Conservation (phyloP, 345 rosid genomes). For the Iberis pinnata region DNA sequence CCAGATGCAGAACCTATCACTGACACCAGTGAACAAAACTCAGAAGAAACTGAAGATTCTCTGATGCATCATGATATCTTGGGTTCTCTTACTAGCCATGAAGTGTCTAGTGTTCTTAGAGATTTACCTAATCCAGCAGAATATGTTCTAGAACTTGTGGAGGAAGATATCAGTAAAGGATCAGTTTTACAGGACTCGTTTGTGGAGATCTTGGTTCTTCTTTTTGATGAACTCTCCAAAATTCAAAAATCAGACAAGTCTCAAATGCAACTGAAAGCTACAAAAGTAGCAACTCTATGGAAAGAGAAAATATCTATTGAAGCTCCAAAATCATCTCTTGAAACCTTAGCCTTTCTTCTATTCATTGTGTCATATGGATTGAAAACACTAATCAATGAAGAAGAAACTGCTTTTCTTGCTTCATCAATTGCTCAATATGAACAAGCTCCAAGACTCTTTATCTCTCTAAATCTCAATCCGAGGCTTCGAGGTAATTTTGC, state of each 20-base stretch:
- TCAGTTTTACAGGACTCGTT: background rate
- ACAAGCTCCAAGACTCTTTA: constrained; percentile 14
- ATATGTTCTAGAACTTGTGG: constrained; percentile 13
- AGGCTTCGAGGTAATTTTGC: constrained; percentile 11
- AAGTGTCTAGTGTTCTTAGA: constrained; percentile 3
- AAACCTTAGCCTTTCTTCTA: constrained; percentile 21
- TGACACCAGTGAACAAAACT: too few relatives aligned
- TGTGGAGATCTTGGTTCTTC: background rate
- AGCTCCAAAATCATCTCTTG: constrained; percentile 20
- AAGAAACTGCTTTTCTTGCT: constrained; percentile 24
- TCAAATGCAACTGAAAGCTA: constrained; percentile 14
- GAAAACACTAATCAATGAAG: background rate
- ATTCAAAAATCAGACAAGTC: background rate
- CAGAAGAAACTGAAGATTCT: constrained; percentile 13
- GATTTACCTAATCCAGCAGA: constrained; percentile 18
- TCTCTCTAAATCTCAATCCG: background rate
- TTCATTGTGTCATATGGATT: constrained; percentile 17
- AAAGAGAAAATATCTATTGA: constrained; percentile 10
- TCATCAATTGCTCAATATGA: constrained; percentile 11
- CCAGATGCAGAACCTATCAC: constrained; percentile 10
- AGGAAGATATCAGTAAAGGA: background rate
- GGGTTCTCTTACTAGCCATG: background rate
- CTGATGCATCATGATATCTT: background rate
- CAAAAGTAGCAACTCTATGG: constrained; percentile 13
- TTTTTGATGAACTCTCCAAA: constrained; percentile 18